Conservation (phyloP, 2,329 filamentous ascomycete genomes). For the Metarhizium brunneum region DNA sequence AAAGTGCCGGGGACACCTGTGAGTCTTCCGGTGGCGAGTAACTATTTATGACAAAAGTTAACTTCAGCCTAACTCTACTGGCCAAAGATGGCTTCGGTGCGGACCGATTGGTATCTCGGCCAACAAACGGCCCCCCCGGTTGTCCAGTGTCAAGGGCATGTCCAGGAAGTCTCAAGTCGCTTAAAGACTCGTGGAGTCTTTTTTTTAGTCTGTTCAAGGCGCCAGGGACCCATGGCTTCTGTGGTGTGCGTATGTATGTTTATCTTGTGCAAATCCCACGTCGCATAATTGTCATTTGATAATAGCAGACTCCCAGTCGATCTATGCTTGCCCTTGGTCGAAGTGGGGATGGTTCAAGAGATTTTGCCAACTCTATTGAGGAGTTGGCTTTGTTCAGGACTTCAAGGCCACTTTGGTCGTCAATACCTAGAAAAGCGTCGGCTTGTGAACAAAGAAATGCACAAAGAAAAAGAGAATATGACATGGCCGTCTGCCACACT, state of each 20-base stretch:
- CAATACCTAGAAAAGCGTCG: not conserved
- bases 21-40: not conserved
- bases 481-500: not conserved
- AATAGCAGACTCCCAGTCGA: not conserved
- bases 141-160: not conserved
- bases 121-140: not conserved
- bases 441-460: not conserved
- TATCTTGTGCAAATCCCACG: not conserved
- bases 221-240: not conserved
- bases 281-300: not conserved
- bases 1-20: not conserved
- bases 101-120: not conserved
- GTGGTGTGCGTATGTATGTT: not conserved
- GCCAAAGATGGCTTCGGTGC: not conserved
- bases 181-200: not conserved
- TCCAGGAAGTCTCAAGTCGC: not conserved
- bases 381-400: not conserved
- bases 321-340: not conserved
- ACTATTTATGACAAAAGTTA: not conserved
- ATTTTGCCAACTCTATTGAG: not conserved
- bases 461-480: not conserved
- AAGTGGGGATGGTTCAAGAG: not conserved
- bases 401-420: not conserved
- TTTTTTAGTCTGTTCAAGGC: not conserved
- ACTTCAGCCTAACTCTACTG: not conserved